These are phyloP conservation scores for Verticillium nubilum DNA, from an alignment of 2,329 filamentous ascomycete genomes.

Conservation along the genomic window DNA sequence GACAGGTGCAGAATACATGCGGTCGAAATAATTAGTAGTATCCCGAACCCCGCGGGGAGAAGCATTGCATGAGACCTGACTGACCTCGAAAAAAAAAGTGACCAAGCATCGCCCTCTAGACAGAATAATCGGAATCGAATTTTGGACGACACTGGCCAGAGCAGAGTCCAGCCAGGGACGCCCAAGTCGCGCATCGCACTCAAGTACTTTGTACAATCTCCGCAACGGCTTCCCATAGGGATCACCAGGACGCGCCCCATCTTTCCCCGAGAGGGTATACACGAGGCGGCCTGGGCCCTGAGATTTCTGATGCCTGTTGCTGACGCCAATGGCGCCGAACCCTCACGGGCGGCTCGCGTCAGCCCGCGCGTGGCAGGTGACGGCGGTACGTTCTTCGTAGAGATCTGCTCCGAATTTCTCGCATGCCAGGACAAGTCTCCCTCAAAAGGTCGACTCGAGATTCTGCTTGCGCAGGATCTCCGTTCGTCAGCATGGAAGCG, in stretches of 20 bases:
- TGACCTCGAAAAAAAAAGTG: constrained; percentile 20
- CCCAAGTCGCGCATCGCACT: constrained; percentile 94
- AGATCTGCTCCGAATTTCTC: constrained; percentile 98
- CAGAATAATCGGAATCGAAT: constrained; percentile 95
- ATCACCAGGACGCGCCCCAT: constrained; percentile 26
- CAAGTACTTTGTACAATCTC: constrained; percentile 87
- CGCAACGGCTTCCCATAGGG: constrained; percentile 91
- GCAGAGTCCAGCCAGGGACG: constrained; percentile 23
- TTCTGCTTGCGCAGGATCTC: constrained; percentile 38
- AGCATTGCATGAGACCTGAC: neutral
- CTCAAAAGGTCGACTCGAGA: constrained; percentile 13
- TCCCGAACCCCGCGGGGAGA: neutral
- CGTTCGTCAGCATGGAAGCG: constrained; percentile 89
- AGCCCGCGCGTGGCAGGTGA: constrained; percentile 29
- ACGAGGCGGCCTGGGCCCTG: constrained; percentile 45
- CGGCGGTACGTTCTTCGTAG: constrained; percentile 45
- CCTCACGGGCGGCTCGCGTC: constrained; percentile 71
- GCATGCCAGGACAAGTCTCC: constrained; percentile 59
- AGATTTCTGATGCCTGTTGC: constrained; percentile 91
- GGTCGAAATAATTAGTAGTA: constrained; percentile 9
- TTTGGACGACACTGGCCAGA: constrained; percentile 41
- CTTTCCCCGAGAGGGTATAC: constrained; percentile 21
- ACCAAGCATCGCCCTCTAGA: constrained; percentile 61
- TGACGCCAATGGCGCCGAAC: constrained; percentile 78
- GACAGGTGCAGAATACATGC: neutral